A percentile compares a stretch with the other conserved stretches of the same genome.
phyloP scores from a whole-genome alignment of 2,329 filamentous ascomycete genomes.

The Cladosporium sp. region DNA sequence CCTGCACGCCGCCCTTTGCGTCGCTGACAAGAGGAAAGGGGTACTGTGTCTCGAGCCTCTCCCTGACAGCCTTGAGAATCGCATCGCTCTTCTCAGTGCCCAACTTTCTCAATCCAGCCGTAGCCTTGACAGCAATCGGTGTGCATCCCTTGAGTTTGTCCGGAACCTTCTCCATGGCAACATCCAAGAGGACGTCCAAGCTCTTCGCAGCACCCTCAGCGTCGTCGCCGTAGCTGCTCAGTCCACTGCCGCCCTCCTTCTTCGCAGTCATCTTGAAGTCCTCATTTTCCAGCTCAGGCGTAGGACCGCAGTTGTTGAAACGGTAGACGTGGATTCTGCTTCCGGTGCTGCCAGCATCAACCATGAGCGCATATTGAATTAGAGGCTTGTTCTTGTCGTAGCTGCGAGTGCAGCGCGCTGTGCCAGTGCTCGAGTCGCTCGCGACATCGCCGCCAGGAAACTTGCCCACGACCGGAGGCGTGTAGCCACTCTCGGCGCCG shows the following conservation, averaged over 20 bases:
- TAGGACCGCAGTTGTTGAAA: conserved; percentile 96
- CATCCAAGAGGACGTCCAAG: conserved; percentile 82
- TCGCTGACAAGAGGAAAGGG: conserved; percentile 91
- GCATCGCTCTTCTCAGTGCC: conserved; percentile 77
- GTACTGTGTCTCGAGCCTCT: conserved; percentile 80
- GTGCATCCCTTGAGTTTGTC: conserved; percentile 88
- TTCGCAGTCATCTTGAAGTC: conserved; percentile 92
- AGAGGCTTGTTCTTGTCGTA: conserved; percentile 86
- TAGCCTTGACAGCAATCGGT: conserved; percentile 96
- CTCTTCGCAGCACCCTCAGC: conserved; percentile 86
- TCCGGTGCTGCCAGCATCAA: conserved; percentile 95
- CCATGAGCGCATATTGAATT: conserved; percentile 97
- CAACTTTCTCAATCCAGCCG: conserved; percentile 85
- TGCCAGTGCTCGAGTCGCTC: conserved; percentile 61
- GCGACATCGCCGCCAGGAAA: conserved; percentile 42
- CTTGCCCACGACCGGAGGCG: conserved; percentile 21
- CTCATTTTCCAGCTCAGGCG: conserved; percentile 92
- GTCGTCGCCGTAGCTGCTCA: conserved; percentile 86
- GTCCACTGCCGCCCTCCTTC: conserved; percentile 71
- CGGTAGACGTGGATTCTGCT: conserved; percentile 98
- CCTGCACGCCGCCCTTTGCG: conserved; percentile 83
- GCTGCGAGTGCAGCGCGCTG: conserved; percentile 77
- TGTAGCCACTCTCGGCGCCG: conserved; percentile 9
- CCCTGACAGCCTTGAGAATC: conserved; percentile 82
- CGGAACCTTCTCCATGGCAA: conserved; percentile 80